Evolutionary conservation across 495 filamentous ascomycete species (phyloP).

Genomic region (Podospora didyma): DNA sequence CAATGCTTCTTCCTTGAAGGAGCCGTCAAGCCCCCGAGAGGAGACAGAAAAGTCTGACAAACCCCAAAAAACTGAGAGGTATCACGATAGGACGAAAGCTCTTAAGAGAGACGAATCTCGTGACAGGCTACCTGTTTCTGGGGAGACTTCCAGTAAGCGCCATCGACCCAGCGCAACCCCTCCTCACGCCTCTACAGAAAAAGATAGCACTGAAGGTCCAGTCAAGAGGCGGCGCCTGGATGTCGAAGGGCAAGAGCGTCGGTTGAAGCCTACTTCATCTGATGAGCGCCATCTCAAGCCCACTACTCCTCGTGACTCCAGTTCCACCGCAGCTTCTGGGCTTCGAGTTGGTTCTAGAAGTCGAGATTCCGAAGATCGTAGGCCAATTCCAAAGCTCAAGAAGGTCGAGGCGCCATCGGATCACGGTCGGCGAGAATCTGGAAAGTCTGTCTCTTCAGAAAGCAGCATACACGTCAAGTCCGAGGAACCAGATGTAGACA

Average conservation of each 20-base stretch:
- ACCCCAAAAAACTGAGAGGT: conserved; percentile 39
- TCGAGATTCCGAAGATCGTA: conserved; percentile 38
- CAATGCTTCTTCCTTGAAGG: conserved; percentile 39
- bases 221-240: conserved; percentile 49
- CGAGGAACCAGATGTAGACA: conserved; percentile 44
- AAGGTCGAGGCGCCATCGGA: conserved; percentile 26
- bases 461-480: conserved; percentile 46
- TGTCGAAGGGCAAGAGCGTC: conserved; percentile 38
- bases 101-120: conserved; percentile 54
- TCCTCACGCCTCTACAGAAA: conserved; percentile 52
- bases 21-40: conserved; percentile 40
- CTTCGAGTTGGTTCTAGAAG: conserved; percentile 20
- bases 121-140: conserved; percentile 44
- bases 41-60: conserved; percentile 37
- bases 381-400: conserved; percentile 29
- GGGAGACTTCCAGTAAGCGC: conserved; percentile 56
- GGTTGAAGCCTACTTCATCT: conserved; percentile 33
- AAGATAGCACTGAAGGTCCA: conserved; percentile 51
- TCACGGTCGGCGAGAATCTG: conserved; percentile 35
- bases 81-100: conserved; percentile 46
- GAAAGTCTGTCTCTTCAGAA: conserved; percentile 34
- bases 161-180: conserved; percentile 65
- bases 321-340: conserved; percentile 14
- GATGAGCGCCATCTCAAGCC: conserved; percentile 39
- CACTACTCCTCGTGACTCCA: conserved; percentile 30